phyloP scores from a whole-genome alignment of 768 basidiomycete species.

The Leccinellum luteum region DNA sequence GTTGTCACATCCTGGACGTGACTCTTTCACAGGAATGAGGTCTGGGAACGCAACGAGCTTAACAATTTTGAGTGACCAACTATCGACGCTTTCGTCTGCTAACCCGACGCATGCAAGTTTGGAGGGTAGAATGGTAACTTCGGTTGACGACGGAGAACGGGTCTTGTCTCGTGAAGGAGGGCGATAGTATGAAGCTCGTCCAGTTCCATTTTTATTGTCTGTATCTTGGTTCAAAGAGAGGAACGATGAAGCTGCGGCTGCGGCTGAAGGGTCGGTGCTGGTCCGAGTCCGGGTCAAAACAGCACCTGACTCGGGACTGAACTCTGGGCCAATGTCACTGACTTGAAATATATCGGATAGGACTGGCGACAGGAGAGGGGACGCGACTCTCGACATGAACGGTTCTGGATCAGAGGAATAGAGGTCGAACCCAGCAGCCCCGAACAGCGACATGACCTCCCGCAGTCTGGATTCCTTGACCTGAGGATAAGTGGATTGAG shows the following conservation, averaged over 20 bases:
- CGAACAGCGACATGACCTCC: slow-evolving; percentile 59
- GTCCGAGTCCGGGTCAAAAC: slow-evolving; percentile 50
- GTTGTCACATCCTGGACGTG: slow-evolving; percentile 3
- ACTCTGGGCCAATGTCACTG: slow-evolving; percentile 29
- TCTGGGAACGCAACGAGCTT: slow-evolving; percentile 78
- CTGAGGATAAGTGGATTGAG: slow-evolving; percentile 32
- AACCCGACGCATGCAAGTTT: slow-evolving; percentile 78
- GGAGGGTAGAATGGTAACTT: slow-evolving; percentile 63
- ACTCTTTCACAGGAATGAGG: slow-evolving; percentile 45
- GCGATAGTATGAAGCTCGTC: slow-evolving; percentile 5
- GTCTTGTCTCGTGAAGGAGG: slow-evolving; percentile 38
- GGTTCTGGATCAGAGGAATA: slow-evolving; percentile 48
- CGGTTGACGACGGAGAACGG: slow-evolving; percentile 52
- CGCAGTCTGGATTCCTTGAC: slow-evolving; percentile 65
- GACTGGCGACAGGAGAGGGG: slow-evolving; percentile 32
- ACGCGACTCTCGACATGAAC: slow-evolving; percentile 29
- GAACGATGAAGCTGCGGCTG: slow-evolving; percentile 9
- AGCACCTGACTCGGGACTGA: slow-evolving; percentile 37
- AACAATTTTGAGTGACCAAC: slow-evolving; percentile 75
- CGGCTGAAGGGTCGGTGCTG: slow-evolving; percentile 34
- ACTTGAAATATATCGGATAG: slow-evolving; percentile 29
- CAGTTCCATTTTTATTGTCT: slow-evolving; percentile 3
- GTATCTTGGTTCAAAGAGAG: slow-evolving; percentile 2
- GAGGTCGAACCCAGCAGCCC: slow-evolving; percentile 62
- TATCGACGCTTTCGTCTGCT: slow-evolving; percentile 62